Evolutionary conservation across 176 grass and related monocot species (phyloP).

Genomic region (Hsuehochloa calcarea): DNA sequence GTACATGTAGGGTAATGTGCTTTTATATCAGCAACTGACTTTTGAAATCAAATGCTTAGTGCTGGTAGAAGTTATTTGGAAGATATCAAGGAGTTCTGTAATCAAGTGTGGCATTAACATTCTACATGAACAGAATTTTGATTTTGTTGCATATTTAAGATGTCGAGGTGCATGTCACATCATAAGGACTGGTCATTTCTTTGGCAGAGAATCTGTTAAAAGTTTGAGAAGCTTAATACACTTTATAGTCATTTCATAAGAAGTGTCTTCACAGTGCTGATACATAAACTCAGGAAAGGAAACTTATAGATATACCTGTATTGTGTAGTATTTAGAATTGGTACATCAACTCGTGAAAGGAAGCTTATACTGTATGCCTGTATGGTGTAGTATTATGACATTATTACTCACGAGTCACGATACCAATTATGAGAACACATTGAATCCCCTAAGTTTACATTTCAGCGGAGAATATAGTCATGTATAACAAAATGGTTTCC

Average conservation of each 20-base stretch:
- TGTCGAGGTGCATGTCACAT: neutral
- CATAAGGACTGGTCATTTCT: neutral
- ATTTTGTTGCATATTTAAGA: neutral
- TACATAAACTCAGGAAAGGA: neutral
- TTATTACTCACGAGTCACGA: neutral
- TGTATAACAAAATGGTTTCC: neutral
- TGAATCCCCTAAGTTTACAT: neutral
- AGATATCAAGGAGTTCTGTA: neutral
- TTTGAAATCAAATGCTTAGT: constrained; percentile 14
- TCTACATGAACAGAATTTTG: neutral
- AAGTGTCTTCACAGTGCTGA: neutral
- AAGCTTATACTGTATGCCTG: neutral
- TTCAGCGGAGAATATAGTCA: neutral
- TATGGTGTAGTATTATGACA: neutral
- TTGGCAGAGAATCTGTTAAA: neutral
- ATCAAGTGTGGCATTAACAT: neutral
- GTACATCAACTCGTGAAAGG: neutral
- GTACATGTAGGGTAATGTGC: neutral
- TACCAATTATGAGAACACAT: neutral
- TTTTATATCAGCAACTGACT: neutral
- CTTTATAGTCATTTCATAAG: neutral
- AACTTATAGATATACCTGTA: neutral
- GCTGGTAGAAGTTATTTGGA: neutral
- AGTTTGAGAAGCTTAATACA: neutral
- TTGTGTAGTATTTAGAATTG: neutral